Base-by-base conservation (phyloP, 2,329 filamentous ascomycete genomes). In the Dactylellina leptospora region DNA sequence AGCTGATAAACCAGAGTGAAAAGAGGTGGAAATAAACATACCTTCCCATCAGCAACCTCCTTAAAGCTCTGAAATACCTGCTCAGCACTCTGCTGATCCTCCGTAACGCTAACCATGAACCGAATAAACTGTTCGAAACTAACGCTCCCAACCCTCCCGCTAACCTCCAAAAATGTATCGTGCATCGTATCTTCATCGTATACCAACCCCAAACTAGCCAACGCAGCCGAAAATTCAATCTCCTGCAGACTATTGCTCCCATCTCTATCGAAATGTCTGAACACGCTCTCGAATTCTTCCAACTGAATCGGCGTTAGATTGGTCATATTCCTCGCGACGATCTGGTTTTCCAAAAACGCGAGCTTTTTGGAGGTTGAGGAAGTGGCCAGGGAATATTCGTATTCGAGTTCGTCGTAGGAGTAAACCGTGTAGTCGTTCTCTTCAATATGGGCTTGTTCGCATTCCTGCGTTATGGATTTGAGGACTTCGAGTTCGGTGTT, bases 391-490 rank as follows among this genome's bases (percentile, higher is more conserved):
- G 91, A 88, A 68, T 97, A 85, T 81, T 99, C 95, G 81, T 99
- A 99, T 71, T 88, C 88, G 42, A 99, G 85, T 81, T 99, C 95
- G 78, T 99, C 95, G 79, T 97, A 95, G 8, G 93, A 96, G 81
- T 97, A 97, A 6, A 93, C 97, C n/a, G 95, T 99, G 80, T 95
- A 97, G 82, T 99, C 95, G 80, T 99, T 99, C 78, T 99, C 95
- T 80, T 99, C 95, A 74, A 99, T 97, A 79, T 99, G 97, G 74
- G 95, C 95, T 82, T 97, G 93, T 71, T 89, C 86, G 79, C 95
- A 99, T 81, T 96, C 92, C 74, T 87, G 87, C 78, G 97, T 93
- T 50, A 97, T 85, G 9, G 87, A 87, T 11, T 88, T 90, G 78
- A 99, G 97, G 74, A 92, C 90, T 74, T 91, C 88, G 40, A 99